Evolutionary conservation across 2,329 filamentous ascomycete species (phyloP), one percentile per base, ranked within the genome.

Genomic region (Geosmithia morbida): DNA sequence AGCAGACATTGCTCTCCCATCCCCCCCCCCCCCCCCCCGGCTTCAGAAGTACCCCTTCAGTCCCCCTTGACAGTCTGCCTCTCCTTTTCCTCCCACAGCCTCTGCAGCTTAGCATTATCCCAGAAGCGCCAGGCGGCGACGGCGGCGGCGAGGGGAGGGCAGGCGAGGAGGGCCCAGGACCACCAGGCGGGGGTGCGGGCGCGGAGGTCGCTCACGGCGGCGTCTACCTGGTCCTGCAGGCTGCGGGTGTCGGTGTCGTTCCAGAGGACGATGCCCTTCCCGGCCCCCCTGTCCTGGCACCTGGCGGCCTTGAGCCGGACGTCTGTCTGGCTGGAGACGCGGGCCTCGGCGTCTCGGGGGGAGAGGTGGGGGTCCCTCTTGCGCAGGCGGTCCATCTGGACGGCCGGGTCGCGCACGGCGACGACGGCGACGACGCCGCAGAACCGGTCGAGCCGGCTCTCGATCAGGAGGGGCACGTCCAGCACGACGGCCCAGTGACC

Each of bases 381-480:
- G 55, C 81, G 74, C 50, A 98, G 65, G 49, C 92, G 71, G 58
- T 75, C 67, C 76, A 96, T 90, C 71, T 98, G 92, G 44, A 89
- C 74, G 51, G 73, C 76, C 0, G 86, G 82, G 55, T 95, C 86
- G 11, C 67, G 71, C 18, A 97, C 88, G 0, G 83, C 88, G 2
- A 97, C 90, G 0, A 98, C 88, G 50, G 95, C 66, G 16, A 94
- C 84, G 0, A 80, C 81, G 3, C 88, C 88, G 59, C 89, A 96
- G 54, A 94, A 77, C 41, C 79, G 70, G 63, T 98, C 92, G 64
- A 95, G 81, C 2, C 81, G 79, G 55, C 80, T 83, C 70, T 98
- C 92, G 56, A 96, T 96, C 41, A 98, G 72, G 47, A 98, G 69
- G 46, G 92, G 92, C 8, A 98, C 82, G 60, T 98, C 92, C 16